Base-by-base conservation (phyloP, 192 early-diverging fungal species). In the Umbelopsis sp. region DNA sequence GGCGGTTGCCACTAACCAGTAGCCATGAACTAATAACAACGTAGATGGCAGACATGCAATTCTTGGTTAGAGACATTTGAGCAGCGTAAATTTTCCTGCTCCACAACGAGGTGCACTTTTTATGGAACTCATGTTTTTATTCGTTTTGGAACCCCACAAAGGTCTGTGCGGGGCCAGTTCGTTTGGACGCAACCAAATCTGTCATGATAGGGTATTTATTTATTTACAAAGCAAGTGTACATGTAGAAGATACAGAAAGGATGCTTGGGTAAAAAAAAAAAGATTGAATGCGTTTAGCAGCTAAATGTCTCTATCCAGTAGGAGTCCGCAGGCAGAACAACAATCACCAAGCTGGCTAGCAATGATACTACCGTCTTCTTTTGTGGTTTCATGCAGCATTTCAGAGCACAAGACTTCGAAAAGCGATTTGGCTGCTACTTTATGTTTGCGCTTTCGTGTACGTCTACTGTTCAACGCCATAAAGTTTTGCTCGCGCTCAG, bases 331-430 rank as follows among this genome's bases (percentile, higher is more conserved):
- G 11, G 33, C 55, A 33, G 55, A 61, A 61, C 55, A 61, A 30
- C 55, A 61, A 61, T 61, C 55, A 16, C 55, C 55, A 35, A 61
- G 55, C 25, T 61, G 55, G 27, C 55, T 61, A 33, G 55, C 55
- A 61, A 61, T 61, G 13, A 61, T 61, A 16, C 55, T 35, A 35
- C 55, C 27, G 27, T 61, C 55, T 33, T 61, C 55, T 61, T 61
- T 30, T 15, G 27, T 61, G 23, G 55, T 61, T 8, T 35, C 55
- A 35, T 61, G 27, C 7, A 61, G 30, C 55, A 61, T 61, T 35
- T 61, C 55, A 11, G 55, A 61, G 55, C 55, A 61, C 16, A 61
- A 35, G 12, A 33, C 55, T 15, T 61, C 55, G 30, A 61, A 61
- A 2, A 61, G 30, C 11, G 55, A 35, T n/a, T 13, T 27, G 4